Evolutionary conservation across 2,329 filamentous ascomycete genomes (phyloP).

Genomic region (Podosphaera leucotricha): DNA sequence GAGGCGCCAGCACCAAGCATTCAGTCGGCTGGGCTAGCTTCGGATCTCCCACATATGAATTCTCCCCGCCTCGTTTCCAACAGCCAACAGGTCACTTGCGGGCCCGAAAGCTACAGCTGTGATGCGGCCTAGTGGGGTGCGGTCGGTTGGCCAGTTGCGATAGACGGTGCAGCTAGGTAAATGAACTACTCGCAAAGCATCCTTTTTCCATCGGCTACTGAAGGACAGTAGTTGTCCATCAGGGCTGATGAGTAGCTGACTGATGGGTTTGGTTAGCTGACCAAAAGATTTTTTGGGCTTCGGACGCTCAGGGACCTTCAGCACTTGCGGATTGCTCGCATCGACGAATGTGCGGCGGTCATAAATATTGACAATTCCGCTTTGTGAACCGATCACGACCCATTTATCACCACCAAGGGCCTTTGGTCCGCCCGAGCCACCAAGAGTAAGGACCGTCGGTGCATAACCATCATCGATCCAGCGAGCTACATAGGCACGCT

Average conservation of each 20-base stretch:
- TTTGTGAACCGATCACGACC: conserved; percentile 69
- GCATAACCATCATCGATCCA: conserved; percentile 86
- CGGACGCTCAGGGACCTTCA: conserved; percentile 39
- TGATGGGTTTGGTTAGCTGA: conserved; percentile 71
- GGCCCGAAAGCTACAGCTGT: conserved; percentile 47
- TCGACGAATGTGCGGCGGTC: conserved; percentile 33
- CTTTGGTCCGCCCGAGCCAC: conserved; percentile 35
- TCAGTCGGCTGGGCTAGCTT: background rate
- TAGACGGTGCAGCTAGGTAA: conserved; percentile 83
- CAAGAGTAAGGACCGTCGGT: conserved; percentile 59
- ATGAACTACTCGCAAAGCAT: conserved; percentile 71
- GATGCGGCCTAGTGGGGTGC: conserved; percentile 69
- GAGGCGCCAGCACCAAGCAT: too few species aligned
- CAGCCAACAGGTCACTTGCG: conserved; percentile 47
- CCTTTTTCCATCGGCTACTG: conserved; percentile 66
- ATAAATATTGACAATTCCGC: conserved; percentile 83
- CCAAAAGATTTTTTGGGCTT: conserved; percentile 53
- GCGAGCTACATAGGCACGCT: conserved; percentile 46
- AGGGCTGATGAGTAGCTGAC: conserved; percentile 55
- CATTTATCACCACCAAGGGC: conserved; percentile 59
- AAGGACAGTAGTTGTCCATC: conserved; percentile 81
- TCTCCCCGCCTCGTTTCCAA: conserved; percentile 74
- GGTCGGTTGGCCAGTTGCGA: conserved; percentile 84
- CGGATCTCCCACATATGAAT: conserved; percentile 74
- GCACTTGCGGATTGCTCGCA: conserved; percentile 16